Conservation (phyloP, 495 filamentous ascomycete genomes). For the Daldinia loculata region DNA sequence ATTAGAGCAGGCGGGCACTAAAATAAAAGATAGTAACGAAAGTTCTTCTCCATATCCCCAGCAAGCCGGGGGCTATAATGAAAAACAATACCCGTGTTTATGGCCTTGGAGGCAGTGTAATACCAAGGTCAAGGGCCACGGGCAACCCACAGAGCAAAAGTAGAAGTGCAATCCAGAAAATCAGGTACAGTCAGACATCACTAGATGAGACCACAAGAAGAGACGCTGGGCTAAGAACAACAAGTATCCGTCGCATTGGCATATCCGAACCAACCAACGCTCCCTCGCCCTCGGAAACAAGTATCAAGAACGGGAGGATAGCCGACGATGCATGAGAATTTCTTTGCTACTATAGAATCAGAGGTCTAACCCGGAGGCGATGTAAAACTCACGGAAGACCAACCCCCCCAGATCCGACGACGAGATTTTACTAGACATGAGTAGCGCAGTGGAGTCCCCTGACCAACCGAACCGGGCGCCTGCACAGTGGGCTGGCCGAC, state of each 20-base stretch:
- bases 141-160: conserved; percentile 10
- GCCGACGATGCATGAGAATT: conserved; percentile 33
- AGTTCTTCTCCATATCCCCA: conserved; percentile 31
- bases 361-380: conserved; percentile 5
- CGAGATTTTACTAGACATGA: conserved; percentile 1
- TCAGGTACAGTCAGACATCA: conserved; percentile 1
- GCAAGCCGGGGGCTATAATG: conserved; percentile 21
- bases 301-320: conserved; percentile 14
- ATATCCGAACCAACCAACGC: conserved; percentile 17
- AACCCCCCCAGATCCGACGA: neutral
- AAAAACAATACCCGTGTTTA: conserved; percentile 32
- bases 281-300: neutral
- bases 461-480: conserved; percentile 34
- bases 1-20: neutral
- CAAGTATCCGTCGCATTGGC: neutral
- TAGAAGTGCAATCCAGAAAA: neutral
- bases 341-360: conserved; percentile 1
- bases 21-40: neutral
- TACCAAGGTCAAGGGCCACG: conserved; percentile 21
- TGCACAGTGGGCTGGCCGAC: conserved; percentile 30
- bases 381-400: conserved; percentile 2
- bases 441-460: conserved; percentile 27
- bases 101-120: conserved; percentile 30
- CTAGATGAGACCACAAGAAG: conserved; percentile 3
- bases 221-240: neutral